Evolutionary conservation across 305 asterid species (phyloP).

Genomic region (Fraxinus xanthoxyloides): DNA sequence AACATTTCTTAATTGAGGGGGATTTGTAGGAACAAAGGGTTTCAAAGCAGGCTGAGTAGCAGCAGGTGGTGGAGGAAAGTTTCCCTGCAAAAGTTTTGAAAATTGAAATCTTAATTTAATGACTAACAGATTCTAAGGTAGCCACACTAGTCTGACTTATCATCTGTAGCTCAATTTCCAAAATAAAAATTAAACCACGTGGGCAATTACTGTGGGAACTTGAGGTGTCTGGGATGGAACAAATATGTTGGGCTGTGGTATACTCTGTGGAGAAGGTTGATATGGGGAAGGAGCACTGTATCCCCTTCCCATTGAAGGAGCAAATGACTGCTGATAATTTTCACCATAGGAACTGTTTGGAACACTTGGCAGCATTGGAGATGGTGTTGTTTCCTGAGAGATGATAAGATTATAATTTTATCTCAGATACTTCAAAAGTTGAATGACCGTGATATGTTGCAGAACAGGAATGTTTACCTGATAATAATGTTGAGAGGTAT

Average conservation of each 20-base stretch:
- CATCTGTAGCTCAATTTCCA: not conserved
- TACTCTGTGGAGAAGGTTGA: conserved; percentile 53
- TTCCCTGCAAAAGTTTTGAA: conserved; percentile 48
- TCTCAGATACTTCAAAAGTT: conserved; percentile 12
- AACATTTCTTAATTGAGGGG: conserved; percentile 65
- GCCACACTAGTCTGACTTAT: not conserved
- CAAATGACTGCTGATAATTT: conserved; percentile 58
- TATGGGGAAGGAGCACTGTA: conserved; percentile 51
- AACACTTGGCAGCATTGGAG: conserved; percentile 45
- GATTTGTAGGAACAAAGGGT: conserved; percentile 71
- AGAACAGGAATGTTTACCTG: conserved; percentile 43
- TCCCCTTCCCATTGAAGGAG: conserved; percentile 41
- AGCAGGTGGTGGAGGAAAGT: conserved; percentile 67
- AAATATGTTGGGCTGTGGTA: conserved; percentile 61
- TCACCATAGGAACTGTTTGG: conserved; percentile 58
- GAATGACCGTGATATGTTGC: not conserved
- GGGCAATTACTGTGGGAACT: conserved; percentile 49
- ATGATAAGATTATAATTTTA: not conserved
- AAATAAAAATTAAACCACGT: conserved; percentile 1
- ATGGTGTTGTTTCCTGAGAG: conserved; percentile 52
- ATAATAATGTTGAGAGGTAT: conserved; percentile 61
- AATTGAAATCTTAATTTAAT: not conserved
- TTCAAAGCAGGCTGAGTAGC: conserved; percentile 64
- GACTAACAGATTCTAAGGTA: conserved; percentile 17
- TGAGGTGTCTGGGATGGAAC: conserved; percentile 71